These are phyloP conservation scores for Geotrichum histeridarum DNA, from an alignment of 1,139 yeast genomes.

Conservation along the genomic window DNA sequence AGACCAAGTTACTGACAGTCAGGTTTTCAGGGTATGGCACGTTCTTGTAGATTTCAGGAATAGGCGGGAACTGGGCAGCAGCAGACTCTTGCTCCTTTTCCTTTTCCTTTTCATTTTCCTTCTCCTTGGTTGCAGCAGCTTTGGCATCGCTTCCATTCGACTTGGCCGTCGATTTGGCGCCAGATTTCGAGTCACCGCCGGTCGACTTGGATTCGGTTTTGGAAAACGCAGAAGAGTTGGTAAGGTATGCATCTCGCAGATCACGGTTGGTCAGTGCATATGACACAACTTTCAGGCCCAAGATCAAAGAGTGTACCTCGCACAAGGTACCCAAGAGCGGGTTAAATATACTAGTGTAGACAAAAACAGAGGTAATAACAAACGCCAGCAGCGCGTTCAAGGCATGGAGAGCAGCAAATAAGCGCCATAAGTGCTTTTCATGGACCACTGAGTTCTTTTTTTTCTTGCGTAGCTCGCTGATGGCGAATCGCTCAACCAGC, in stretches of 20 bases:
- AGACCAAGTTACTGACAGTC: conserved; percentile 36
- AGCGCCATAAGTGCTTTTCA: conserved; percentile 34
- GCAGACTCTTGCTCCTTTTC: neutral
- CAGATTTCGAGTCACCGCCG: neutral
- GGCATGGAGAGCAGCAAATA: conserved; percentile 36
- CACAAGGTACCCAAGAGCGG: conserved; percentile 44
- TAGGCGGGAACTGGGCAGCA: conserved; percentile 12
- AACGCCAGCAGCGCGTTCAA: conserved; percentile 35
- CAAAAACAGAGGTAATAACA: conserved; percentile 34
- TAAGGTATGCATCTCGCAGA: conserved; percentile 36
- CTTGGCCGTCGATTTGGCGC: neutral
- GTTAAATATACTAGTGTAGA: conserved; percentile 37
- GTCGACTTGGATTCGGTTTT: neutral
- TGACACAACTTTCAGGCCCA: conserved; percentile 42
- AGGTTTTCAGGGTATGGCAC: conserved; percentile 42
- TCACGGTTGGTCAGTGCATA: conserved; percentile 44
- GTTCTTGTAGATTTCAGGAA: conserved; percentile 36
- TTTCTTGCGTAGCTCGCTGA: conserved; percentile 16
- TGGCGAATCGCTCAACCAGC: conserved; percentile 35
- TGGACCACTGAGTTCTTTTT: neutral
- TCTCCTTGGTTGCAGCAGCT: neutral
- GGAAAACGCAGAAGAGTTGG: conserved; percentile 15
- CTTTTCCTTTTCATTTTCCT: neutral
- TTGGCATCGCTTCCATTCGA: neutral
- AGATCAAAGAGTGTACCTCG: conserved; percentile 40